Evolutionary conservation across 2,329 filamentous ascomycete genomes (phyloP).

Genomic region (Beauveria brongniartii): DNA sequence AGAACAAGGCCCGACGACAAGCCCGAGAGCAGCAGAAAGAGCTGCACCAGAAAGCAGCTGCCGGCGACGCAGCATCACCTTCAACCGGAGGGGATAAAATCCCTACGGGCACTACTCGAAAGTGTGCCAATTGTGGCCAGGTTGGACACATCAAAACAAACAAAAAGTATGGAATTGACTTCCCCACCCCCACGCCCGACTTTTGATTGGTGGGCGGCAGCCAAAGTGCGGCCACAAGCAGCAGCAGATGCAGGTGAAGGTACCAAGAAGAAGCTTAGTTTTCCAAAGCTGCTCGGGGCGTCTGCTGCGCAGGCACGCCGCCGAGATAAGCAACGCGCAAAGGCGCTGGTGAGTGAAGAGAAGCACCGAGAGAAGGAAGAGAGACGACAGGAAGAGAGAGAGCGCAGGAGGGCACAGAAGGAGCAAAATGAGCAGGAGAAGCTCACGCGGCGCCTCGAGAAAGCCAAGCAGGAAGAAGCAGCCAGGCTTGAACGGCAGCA

Average conservation of each 20-base stretch:
- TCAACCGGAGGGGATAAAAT: constrained; percentile 41
- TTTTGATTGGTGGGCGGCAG: constrained; percentile 27
- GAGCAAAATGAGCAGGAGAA: not conserved
- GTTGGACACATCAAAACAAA: constrained; percentile 98
- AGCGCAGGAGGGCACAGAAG: not conserved
- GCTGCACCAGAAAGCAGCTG: constrained; percentile 38
- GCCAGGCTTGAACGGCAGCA: not conserved
- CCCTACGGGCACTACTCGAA: constrained; percentile 65
- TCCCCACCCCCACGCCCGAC: constrained; percentile 20
- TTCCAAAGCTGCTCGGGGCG: not conserved
- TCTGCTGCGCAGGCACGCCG: not conserved
- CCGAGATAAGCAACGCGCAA: constrained; percentile 1
- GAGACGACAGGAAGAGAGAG: not conserved
- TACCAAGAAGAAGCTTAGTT: not conserved
- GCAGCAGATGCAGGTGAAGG: not conserved
- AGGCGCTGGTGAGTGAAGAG: constrained; percentile 1
- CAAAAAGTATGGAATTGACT: constrained; percentile 65
- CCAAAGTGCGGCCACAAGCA: constrained; percentile 11
- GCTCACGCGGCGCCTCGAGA: not conserved
- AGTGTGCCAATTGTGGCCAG: constrained; percentile 96
- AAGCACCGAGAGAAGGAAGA: not conserved
- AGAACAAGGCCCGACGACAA: constrained; percentile 84
- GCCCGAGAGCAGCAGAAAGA: constrained; percentile 87
- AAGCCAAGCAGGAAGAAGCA: not conserved
- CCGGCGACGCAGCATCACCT: constrained; percentile 42